A percentile compares a stretch with the other conserved stretches of the same genome.
These are phyloP conservation scores for Atkinsonella texensis DNA, from an alignment of 2,329 filamentous ascomycete species.

Conservation along the genomic window DNA sequence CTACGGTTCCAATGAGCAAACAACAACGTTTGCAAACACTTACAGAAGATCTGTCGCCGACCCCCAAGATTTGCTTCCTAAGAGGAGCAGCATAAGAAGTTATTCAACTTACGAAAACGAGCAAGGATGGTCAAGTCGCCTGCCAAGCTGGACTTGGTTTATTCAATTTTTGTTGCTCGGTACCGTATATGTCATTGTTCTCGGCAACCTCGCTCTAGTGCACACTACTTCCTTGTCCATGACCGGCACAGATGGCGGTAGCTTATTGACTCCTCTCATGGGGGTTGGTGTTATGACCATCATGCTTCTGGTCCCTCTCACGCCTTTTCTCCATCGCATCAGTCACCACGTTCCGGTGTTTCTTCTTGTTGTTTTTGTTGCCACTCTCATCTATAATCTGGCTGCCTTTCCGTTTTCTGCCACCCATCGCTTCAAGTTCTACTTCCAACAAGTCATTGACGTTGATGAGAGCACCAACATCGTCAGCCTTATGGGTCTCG, in stretches of 20 bases:
- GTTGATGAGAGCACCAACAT: conserved; percentile 59
- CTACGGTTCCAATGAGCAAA: conserved; percentile 23
- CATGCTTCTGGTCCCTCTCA: conserved; percentile 60
- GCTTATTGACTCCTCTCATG: conserved; percentile 59
- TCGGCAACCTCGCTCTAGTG: conserved; percentile 65
- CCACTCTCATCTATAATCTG: conserved; percentile 76
- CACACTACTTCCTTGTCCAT: conserved; percentile 62
- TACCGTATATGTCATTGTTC: conserved; percentile 64
- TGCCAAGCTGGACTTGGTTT: conserved; percentile 80
- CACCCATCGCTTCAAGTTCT: conserved; percentile 70
- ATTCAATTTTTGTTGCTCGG: conserved; percentile 72
- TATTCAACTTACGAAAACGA: conserved; percentile 51
- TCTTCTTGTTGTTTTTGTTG: conserved; percentile 58
- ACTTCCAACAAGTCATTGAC: conserved; percentile 72
- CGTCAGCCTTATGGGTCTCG: conserved; percentile 57
- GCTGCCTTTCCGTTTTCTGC: conserved; percentile 78
- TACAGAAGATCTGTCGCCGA: conserved; percentile 36
- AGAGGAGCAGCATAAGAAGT: conserved; percentile 12
- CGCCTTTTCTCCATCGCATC: conserved; percentile 78
- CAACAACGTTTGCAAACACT: conserved; percentile 42
- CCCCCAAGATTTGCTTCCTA: conserved; percentile 13
- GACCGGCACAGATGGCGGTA: conserved; percentile 73
- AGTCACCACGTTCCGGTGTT: conserved; percentile 73
- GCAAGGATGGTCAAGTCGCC: conserved; percentile 69
- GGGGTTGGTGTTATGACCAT: conserved; percentile 55